Evolutionary conservation across 768 basidiomycete species (phyloP).

Genomic region (Xerocomus potaroensis): DNA sequence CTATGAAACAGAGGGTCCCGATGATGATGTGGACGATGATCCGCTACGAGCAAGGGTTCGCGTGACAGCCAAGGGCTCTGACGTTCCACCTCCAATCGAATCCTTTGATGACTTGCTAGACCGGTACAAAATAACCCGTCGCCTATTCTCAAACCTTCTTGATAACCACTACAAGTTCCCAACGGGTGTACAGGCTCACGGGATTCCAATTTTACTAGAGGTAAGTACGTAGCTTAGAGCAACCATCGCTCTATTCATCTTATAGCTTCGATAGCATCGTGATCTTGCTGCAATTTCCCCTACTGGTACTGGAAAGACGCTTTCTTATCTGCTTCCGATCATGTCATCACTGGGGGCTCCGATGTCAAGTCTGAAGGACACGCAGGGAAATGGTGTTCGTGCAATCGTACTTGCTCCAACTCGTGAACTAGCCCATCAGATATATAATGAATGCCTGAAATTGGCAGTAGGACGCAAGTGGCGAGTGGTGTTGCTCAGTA

Average conservation of each 20-base stretch:
- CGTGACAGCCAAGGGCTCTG: constrained; percentile 69
- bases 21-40: constrained; percentile 19
- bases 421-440: constrained; percentile 93
- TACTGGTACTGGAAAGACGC: constrained; percentile 96
- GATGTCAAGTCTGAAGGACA: constrained; percentile 40
- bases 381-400: constrained; percentile 57
- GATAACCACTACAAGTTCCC: constrained; percentile 60
- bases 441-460: constrained; percentile 85
- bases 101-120: constrained; percentile 57
- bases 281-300: constrained; percentile 95
- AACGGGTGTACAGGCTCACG: constrained; percentile 78
- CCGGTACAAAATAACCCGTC: constrained; percentile 54
- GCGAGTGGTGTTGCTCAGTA: constrained; percentile 79
- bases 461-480: constrained; percentile 78
- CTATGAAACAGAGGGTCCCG: constrained; percentile 20
- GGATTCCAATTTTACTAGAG: constrained; percentile 76
- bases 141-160: constrained; percentile 60
- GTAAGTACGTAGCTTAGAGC: constrained; percentile 35
- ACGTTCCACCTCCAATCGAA: constrained; percentile 57
- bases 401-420: constrained; percentile 88
- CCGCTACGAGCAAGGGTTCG: constrained; percentile 45
- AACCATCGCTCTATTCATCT: neutral
- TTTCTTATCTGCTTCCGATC: constrained; percentile 85
- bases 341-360: constrained; percentile 59
- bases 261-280: constrained; percentile 45